Conservation (phyloP, 2,329 filamentous ascomycete genomes). For the Calonectria pauciramosa region DNA sequence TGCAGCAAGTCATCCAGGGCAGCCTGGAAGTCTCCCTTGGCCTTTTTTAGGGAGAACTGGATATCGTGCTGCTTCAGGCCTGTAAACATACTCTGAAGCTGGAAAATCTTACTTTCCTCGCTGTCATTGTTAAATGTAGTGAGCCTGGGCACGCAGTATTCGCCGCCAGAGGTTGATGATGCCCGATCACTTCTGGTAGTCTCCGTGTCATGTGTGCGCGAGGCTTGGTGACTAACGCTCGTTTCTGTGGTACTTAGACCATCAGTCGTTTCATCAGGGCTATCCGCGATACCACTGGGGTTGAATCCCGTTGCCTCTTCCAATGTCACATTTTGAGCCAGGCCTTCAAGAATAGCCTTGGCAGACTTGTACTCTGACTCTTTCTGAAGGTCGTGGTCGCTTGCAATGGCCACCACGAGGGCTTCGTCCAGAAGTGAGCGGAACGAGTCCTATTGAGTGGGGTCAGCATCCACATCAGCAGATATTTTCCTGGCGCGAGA, state of each 20-base stretch:
- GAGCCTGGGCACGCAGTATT: constrained; percentile 44
- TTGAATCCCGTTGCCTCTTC: constrained; percentile 86
- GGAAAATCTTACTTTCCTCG: constrained; percentile 71
- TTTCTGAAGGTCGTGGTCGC: constrained; percentile 77
- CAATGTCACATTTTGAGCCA: constrained; percentile 73
- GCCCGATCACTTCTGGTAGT: constrained; percentile 44
- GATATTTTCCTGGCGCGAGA: neutral
- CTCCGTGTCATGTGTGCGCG: constrained; percentile 47
- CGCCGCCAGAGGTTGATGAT: constrained; percentile 39
- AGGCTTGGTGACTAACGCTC: constrained; percentile 45
- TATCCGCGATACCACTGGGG: constrained; percentile 76
- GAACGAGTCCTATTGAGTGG: constrained; percentile 72
- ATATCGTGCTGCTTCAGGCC: constrained; percentile 76
- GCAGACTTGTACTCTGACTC: constrained; percentile 66
- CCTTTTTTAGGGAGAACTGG: constrained; percentile 75
- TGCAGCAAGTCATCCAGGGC: constrained; percentile 87
- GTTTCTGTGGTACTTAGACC: constrained; percentile 43
- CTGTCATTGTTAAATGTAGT: constrained; percentile 57
- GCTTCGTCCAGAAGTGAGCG: constrained; percentile 82
- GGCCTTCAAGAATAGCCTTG: constrained; percentile 70
- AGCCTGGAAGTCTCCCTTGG: constrained; percentile 74
- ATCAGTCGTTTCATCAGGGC: constrained; percentile 42
- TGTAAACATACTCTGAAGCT: constrained; percentile 80
- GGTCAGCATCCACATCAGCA: constrained; percentile 24
- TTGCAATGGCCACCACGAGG: constrained; percentile 80